Evolutionary conservation across 495 filamentous ascomycete species (phyloP), one percentile per base, ranked within the genome.

Genomic region (Aspergillus homomorphus): DNA sequence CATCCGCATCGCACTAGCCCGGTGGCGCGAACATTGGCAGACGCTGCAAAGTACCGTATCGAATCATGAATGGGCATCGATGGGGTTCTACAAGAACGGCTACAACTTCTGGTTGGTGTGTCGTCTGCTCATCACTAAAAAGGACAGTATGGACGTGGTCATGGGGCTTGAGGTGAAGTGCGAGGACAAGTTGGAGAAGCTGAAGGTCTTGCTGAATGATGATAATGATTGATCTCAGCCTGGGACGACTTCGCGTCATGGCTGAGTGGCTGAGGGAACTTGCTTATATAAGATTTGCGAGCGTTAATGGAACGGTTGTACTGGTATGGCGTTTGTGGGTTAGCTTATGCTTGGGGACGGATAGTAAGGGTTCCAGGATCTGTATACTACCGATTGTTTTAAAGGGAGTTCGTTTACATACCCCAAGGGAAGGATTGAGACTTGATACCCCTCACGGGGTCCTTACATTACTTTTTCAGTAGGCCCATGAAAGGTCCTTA

Each of bases 121-220:
- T 21, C 70, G 75, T 23, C 60, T 79, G 3, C 68, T 79, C 2
- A 75, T 77, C 51, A 79, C 75, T n/a, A 73, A 74, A n/a, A 77
- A 77, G 54, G 70, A 77, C 56, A 73, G 73, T 21, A 70, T 79
- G 16, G 76, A 79, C 43, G 73, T 79, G 16, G 66, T 79, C 1
- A 77, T 79, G 74, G 66, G 64, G 42, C 77, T 78, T 74, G 76
- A 79, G 51, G 75, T 79, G n/a, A 69, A 72, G 50, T 79, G 76
- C 19, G 75, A 77, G 53, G 76, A 79, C 54, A 79, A 79, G 57
- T 57, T 79, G 23, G 66, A 76, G 57, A 75, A 76, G 59, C 58
- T 79, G 51, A 77, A 73, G 43, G 74, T 79, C 1, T 57, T 79
- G 22, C 53, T 79, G n/a, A 57, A 65, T 52, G 75, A 79, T 59